Evolutionary conservation across 208 protist species (phyloP), one percentile per base, ranked within the genome.

Genomic region (Acanthamoeba lenticulata): DNA sequence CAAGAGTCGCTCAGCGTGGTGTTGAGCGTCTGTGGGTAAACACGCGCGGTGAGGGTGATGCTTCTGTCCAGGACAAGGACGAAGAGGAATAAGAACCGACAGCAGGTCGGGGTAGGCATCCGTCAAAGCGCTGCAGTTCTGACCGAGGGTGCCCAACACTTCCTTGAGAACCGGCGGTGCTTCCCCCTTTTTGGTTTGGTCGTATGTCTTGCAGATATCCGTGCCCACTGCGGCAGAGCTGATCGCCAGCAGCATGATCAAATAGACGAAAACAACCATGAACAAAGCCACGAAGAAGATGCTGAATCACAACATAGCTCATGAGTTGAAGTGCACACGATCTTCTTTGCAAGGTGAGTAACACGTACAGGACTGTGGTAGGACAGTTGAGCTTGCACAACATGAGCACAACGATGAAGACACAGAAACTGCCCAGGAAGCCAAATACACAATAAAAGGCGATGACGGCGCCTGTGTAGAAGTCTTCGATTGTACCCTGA

Each of bases 391-490:
- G 2, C 44, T 55, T 47, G 45, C 74, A 85, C 0, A 55, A 11
- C 21, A 85, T 6, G n/a, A 85, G n/a, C 44, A 57, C 7, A 11
- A 40, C 19, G 2, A 32, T 0, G 42, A 85, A 13, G 27, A 85
- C 29, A 9, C 7, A 38, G 11, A 57, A 47, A 40, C 74, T 38
- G 7, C 42, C 74, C 0, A 85, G 27, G 27, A 85, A 17, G 29
- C 42, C 38, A 57, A 57, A 85, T 38, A 85, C 27, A 17, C 74
- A 57, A 36, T 85, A 85, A 27, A 85, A 38, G n/a, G 74, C 74
- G 15, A 85, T 57, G 42, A 85, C 27, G 1, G 11, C 5, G 11
- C 44, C 74, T 24, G 17, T 32, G 9, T 85, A 38, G n/a, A 36
- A 85, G n/a, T 85, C 74, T 17, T 52, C 32, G n/a, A 85, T 6